Evolutionary conservation across 768 basidiomycete genomes (phyloP).

Genomic region (Suillus ampliporus): DNA sequence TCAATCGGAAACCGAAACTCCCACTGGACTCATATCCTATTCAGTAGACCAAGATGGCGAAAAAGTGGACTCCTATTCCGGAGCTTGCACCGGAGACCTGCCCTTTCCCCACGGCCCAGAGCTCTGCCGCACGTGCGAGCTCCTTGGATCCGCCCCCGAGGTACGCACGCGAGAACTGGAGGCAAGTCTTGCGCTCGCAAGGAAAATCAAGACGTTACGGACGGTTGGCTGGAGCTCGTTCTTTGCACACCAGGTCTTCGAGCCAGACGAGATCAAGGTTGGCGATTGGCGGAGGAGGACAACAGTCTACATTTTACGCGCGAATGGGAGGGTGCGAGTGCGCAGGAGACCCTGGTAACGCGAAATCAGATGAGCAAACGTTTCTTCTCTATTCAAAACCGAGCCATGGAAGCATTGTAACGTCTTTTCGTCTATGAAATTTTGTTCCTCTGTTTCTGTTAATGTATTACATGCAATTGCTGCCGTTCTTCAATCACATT

Average conservation of each 20-base stretch:
- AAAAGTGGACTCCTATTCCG: constrained; percentile 2
- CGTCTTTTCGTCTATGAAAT: neutral
- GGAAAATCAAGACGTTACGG: constrained; percentile 47
- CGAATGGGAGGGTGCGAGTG: constrained; percentile 47
- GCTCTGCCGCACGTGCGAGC: constrained; percentile 43
- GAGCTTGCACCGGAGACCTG: constrained; percentile 13
- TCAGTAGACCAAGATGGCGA: constrained; percentile 23
- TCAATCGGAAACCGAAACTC: constrained; percentile 26
- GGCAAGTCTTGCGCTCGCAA: constrained; percentile 52
- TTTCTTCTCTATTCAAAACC: neutral
- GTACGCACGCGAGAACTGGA: constrained; percentile 52
- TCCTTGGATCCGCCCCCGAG: constrained; percentile 26
- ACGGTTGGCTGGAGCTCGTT: constrained; percentile 61
- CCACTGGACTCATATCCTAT: constrained; percentile 27
- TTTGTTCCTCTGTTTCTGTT: neutral
- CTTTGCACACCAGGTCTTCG: constrained; percentile 34
- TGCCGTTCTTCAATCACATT: neutral
- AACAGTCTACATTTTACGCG: constrained; percentile 47
- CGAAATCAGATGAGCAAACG: neutral
- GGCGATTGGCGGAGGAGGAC: constrained; percentile 38
- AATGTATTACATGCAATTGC: neutral
- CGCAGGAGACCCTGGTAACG: constrained; percentile 47
- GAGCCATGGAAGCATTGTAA: neutral
- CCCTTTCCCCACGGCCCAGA: constrained; percentile 40
- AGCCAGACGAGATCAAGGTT: constrained; percentile 22